Evolutionary conservation across 768 basidiomycete species (phyloP), one percentile per base, ranked within the genome.

Genomic region (Hypsizygus marmoreus): DNA sequence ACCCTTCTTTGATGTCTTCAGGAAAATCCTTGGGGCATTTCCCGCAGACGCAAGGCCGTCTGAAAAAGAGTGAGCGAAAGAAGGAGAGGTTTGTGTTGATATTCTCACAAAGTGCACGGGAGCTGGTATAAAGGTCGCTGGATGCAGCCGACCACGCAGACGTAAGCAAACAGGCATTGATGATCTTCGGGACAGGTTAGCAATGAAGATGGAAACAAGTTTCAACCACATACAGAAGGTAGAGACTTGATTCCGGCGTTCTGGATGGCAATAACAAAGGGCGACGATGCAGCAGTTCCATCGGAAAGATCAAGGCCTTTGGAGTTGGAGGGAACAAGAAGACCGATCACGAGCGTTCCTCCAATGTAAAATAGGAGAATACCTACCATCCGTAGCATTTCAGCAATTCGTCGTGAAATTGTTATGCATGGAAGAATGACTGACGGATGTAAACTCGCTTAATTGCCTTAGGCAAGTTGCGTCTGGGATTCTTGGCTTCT

Each of bases 101-200:
- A 26, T 20, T 73, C 85, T 56, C 51, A 89, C 88, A 95, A 7
- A 97, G 75, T 0, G 88, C 88, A 43, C 89, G 83, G 13, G 92
- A 93, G 35, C 86, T 86, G 3, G 91, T 94, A 69, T 92, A 95
- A 35, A 97, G 64, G 62, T 95, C 92, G 62, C 86, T 88, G 17
- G 85, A 86, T 4, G 89, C 91, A 25, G 94, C 93, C 19, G 93
- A 95, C 86, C 90, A 94, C 4, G 94, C 93, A 2, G 92, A 91
- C 29, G 88, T 91, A 52, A 98, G 68, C 11, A 95, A 74, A 62
- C 80, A 83, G 3, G 86, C 88, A 58, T 91, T 92, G 61, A 91
- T 90, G 29, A 91, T 71, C 84, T 87, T 34, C 16, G 23, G 2
- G 11, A 35, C 23, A 11, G 16, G 33, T 34, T 3, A 36, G 42